Conservation (phyloP, 73 alveolate genomes). For the Paramecium tetraurelia region DNA sequence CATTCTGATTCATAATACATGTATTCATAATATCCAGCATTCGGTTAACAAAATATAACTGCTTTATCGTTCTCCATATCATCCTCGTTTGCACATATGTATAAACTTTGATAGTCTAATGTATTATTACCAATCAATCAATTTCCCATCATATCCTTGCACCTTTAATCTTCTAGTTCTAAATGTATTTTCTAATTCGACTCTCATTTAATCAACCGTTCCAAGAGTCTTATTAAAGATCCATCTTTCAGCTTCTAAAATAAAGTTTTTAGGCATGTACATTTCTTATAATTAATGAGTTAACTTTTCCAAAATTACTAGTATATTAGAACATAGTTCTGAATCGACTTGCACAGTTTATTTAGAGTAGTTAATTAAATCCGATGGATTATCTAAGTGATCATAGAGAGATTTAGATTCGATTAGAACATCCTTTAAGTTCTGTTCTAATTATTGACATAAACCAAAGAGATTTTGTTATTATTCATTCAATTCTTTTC, state of each 20-base stretch:
- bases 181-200: conserved; percentile 8
- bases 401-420: not conserved
- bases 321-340: not conserved
- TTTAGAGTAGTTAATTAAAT: not conserved
- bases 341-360: not conserved
- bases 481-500: not conserved
- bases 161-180: not conserved
- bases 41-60: conserved; percentile 85
- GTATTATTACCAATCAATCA: conserved; percentile 19
- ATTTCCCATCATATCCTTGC: not conserved
- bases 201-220: conserved; percentile 47
- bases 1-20: conserved; percentile 78
- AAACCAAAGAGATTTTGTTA: not conserved
- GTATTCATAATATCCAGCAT: conserved; percentile 89
- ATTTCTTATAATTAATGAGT: not conserved
- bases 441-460: not conserved
- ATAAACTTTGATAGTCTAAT: not conserved
- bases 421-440: not conserved
- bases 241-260: conserved; percentile 19
- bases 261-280: not conserved
- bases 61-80: conserved; percentile 58
- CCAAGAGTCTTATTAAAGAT: conserved; percentile 55
- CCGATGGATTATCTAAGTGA: not conserved
- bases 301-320: not conserved
- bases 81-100: not conserved